These are phyloP conservation scores for Lichenothelia convexa DNA, from an alignment of 495 filamentous ascomycete species.

Conservation along the genomic window DNA sequence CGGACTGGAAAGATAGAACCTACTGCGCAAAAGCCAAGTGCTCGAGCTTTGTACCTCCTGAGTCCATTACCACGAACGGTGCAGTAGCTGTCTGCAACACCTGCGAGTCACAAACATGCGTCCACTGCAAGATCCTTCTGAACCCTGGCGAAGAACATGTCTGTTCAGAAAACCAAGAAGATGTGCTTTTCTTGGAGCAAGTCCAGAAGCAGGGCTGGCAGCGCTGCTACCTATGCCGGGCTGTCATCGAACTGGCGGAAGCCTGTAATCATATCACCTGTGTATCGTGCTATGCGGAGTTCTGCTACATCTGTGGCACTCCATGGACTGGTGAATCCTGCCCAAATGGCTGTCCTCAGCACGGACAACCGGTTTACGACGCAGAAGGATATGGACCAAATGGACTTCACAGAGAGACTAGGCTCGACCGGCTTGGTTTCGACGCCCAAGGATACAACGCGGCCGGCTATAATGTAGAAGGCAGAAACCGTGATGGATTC, in stretches of 20 bases:
- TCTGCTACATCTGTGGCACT: neutral
- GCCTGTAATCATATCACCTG: neutral
- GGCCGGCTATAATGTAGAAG: neutral
- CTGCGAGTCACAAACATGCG: neutral
- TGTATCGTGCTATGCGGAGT: neutral
- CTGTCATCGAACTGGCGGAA: neutral
- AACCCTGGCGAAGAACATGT: neutral
- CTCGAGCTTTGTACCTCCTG: conserved; percentile 3
- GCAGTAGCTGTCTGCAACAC: neutral
- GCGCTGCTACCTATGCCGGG: neutral
- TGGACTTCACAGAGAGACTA: neutral
- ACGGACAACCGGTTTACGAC: neutral
- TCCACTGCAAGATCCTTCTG: neutral
- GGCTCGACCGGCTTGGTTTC: neutral
- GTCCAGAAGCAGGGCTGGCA: neutral
- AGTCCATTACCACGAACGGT: neutral
- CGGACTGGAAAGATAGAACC: neutral
- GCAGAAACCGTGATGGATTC: too few relatives aligned
- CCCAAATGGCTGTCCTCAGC: neutral
- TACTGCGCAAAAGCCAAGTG: conserved; percentile 9
- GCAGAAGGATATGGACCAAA: neutral
- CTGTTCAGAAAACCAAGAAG: neutral
- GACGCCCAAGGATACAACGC: neutral
- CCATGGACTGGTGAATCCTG: neutral
- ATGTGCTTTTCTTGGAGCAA: neutral